Percentiles rank a stretch among this genome's conserved stretches.
These are phyloP conservation scores for Posidonia australis DNA, from an alignment of 106 monocot species.

Conservation along the genomic window DNA sequence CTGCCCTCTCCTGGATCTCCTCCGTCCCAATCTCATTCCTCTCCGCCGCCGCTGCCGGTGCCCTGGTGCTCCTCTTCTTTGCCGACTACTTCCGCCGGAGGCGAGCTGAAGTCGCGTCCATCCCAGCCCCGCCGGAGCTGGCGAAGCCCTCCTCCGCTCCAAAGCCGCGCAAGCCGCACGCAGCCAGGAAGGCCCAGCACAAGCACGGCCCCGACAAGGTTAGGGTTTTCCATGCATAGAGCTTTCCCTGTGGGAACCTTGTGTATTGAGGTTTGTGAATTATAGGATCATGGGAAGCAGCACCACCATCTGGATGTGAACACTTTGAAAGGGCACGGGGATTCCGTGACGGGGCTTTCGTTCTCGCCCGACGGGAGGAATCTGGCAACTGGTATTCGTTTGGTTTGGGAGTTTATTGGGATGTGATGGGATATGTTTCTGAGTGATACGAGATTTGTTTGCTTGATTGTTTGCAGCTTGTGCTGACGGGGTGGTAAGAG, in stretches of 20 bases:
- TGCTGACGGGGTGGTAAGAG: slow-evolving; percentile 70
- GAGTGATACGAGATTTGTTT: no score
- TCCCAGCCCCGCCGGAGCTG: slow-evolving; percentile 7
- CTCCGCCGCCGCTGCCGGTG: slow-evolving; percentile 48
- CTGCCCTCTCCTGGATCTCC: slow-evolving; percentile 24
- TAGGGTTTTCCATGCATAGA: background rate
- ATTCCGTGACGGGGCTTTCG: slow-evolving; percentile 54
- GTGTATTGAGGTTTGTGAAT: background rate
- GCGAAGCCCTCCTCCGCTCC: slow-evolving; percentile 3
- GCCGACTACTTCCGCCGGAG: slow-evolving; percentile 86
- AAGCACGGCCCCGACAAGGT: slow-evolving; percentile 55
- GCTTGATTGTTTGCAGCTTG: slow-evolving; percentile 48
- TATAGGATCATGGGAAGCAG: slow-evolving; percentile 49
- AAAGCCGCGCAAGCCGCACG: slow-evolving; percentile 10
- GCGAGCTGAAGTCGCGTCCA: slow-evolving; percentile 53
- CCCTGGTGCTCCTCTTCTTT: slow-evolving; percentile 56
- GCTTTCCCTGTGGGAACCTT: background rate
- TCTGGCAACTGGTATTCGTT: slow-evolving; percentile 59
- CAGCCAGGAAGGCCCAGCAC: slow-evolving; percentile 23
- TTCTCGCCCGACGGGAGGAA: slow-evolving; percentile 76
- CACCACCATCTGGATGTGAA: slow-evolving; percentile 87
- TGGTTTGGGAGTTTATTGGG: background rate
- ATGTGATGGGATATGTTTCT: background rate
- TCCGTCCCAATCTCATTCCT: slow-evolving; percentile 46
- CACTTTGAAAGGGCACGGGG: slow-evolving; percentile 80